Evolutionary conservation across 2,329 filamentous ascomycete genomes (phyloP), one percentile per base, ranked within the genome.

Genomic region (Alternaria solani): DNA sequence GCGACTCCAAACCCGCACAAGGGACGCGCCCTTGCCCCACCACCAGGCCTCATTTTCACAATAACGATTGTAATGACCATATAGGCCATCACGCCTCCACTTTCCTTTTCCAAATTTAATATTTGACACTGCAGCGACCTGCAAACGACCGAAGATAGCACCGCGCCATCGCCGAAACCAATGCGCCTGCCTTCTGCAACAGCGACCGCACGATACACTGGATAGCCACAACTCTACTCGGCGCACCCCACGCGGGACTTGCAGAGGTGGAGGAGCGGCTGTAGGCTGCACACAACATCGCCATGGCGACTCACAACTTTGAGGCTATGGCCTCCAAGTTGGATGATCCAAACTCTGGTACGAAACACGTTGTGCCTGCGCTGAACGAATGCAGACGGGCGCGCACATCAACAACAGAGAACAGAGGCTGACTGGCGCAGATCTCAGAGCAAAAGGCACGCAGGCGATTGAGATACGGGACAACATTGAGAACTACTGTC

Each of bases 381-480:
- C 14, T 4, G 18, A 18, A 46, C 23, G 46, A 46, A 36, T 44
- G 34, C 39, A 20, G 36, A 57, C 51, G 43, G 48, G 38, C 42
- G 59, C 57, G 53, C 46, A 47, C 42, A 39, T 43, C 34, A 34
- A 42, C 12, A 12, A 14, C 34, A 20, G 41, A 32, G 18, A 38
- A 34, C n/a, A 28, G n/a, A 47, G 32, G 62, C 71, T 75, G 57
- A 75, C 64, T 57, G 54, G 55, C 44, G 42, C 57, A 97, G 95
- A 98, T 82, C 82, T 90, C 59, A 92, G 92, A 81, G 81, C 88
- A 59, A 96, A 94, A 82, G 87, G 91, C 63, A 92, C 93, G 72
- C 89, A 93, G 65, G 93, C 94, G 63, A 89, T 90, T 53, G 91
- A 94, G 67, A 85, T 99, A 72, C 92, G 95, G 76, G 96, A 99